Conservation (phyloP, 2,329 filamentous ascomycete species). For the Onygenales sp. region DNA sequence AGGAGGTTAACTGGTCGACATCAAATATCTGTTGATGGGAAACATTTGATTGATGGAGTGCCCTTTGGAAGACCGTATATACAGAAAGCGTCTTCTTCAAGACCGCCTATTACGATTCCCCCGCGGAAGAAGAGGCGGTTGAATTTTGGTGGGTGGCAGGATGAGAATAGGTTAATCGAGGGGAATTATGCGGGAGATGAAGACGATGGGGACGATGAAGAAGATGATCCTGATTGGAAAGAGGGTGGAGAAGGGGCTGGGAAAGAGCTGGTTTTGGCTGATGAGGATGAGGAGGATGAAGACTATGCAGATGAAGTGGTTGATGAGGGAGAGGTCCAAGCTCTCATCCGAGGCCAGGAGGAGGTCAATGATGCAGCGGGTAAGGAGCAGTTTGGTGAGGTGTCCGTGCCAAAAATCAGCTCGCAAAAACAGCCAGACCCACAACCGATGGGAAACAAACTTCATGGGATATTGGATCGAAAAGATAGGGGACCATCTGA, state of each 20-base stretch:
- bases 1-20: conserved; percentile 66
- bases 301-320: conserved; percentile 24
- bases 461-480: neutral
- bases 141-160: conserved; percentile 20
- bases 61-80: conserved; percentile 70
- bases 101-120: conserved; percentile 62
- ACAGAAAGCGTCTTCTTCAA: conserved; percentile 43
- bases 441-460: neutral
- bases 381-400: conserved; percentile 27
- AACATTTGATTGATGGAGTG: conserved; percentile 74
- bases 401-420: neutral
- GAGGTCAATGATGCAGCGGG: conserved; percentile 38
- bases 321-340: conserved; percentile 19
- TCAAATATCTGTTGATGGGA: conserved; percentile 71
- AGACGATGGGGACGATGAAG: conserved; percentile 20
- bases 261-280: conserved; percentile 7
- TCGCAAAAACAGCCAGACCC: conserved; percentile 1
- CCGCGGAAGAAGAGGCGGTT: conserved; percentile 64
- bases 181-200: conserved; percentile 13
- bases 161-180: conserved; percentile 16
- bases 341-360: conserved; percentile 13
- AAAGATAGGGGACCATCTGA: conserved; percentile 7
- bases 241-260: conserved; percentile 10
- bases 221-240: conserved; percentile 16
- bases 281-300: conserved; percentile 21